phyloP scores from a whole-genome alignment of 129 eudicot species.

The Oenanthe sinensis region DNA sequence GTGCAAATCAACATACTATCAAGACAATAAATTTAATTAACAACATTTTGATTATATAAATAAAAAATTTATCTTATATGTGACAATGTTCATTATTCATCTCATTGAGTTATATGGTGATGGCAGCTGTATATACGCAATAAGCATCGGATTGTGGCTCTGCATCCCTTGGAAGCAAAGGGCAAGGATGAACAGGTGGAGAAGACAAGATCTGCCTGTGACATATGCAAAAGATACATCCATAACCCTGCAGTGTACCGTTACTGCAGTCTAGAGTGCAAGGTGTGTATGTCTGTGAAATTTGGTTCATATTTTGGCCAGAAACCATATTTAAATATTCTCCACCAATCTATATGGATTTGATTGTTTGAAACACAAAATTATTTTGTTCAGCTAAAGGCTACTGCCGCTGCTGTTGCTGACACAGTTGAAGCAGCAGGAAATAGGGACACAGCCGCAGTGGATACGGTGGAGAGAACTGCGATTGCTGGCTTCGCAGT shows the following conservation, averaged over 20 bases:
- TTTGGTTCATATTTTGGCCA: background rate
- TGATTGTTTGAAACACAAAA: background rate
- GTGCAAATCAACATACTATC: background rate
- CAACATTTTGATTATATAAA: too few species aligned
- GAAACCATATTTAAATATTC: too few species aligned
- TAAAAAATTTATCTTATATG: too few species aligned
- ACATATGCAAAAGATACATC: too few species aligned
- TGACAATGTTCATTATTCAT: background rate
- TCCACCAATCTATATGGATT: background rate
- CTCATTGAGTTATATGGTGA: too few species aligned
- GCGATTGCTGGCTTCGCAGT: too few species aligned
- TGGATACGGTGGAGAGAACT: too few species aligned
- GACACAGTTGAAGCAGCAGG: too few species aligned
- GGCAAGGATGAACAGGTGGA: too few species aligned
- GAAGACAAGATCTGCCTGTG: too few species aligned
- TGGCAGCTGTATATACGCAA: background rate
- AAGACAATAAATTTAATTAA: background rate
- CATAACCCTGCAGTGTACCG: background rate
- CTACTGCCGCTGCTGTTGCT: too few species aligned
- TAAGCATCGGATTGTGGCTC: background rate
- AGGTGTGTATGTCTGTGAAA: background rate
- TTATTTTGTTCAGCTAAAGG: slow-evolving; percentile 12
- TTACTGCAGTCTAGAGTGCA: background rate
- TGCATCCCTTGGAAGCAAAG: background rate
- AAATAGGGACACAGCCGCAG: too few species aligned